Base-by-base conservation (phyloP, 805 yeast genomes). In the Yarrowia sp. region DNA sequence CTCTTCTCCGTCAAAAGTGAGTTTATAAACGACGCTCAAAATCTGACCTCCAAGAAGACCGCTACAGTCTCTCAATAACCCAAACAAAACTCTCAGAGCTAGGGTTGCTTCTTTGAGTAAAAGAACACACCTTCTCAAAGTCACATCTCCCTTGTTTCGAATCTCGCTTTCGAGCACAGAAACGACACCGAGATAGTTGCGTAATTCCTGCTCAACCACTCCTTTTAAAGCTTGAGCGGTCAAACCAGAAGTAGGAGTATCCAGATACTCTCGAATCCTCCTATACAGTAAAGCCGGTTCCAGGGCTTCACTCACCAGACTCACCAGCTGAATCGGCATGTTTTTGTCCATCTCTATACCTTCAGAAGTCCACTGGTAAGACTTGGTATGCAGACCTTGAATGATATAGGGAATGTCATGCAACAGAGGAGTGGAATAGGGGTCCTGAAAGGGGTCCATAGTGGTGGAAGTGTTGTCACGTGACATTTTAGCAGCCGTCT, bases 281-380 rank as follows among this genome's bases (percentile, higher is more conserved):
- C 83, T 82, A 77, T 85, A 91, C 2, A 92, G 78, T 42, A 92
- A 77, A 0, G 91, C 94, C 1, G 92, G 89, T 76, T 92, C 97
- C 49, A 89, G 79, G 3, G 67, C 55, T 11, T 61, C 67, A 8
- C 67, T 48, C 22, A 48, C 55, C 55, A 61, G 19, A 36, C 67
- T 48, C 45, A 48, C 55, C 10, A 73, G 41, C 69, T 58, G 65
- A 70, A 74, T 38, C 53, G 59, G 48, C 43, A 45, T 67, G 16
- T 58, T 49, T 50, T 64, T 42, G 38, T 65, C 56, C 38, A 38
- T 19, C 53, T 16, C 40, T 8, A 22, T 50, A 42, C 59, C 65
- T 9, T 70, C 64, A 7, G 12, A 32, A 9, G 36, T 26, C 76
- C 76, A 74, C 35, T 67, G 59, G 42, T 72, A 70, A 4, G 52